Conservation (phyloP, 495 filamentous ascomycete species). For the Penicillium samsonianum region DNA sequence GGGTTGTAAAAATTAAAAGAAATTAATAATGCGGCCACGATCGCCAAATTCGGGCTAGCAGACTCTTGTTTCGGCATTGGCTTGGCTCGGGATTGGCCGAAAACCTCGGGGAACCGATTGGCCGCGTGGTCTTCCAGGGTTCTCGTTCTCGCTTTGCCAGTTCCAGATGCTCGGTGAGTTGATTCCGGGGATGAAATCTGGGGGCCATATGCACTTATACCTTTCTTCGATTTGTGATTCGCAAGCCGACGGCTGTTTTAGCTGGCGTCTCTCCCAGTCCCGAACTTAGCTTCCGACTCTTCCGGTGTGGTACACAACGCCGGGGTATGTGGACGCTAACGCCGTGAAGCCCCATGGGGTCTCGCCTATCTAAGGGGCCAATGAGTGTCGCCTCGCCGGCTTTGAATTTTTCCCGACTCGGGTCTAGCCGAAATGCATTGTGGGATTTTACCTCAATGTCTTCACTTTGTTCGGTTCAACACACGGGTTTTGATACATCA, state of each 20-base stretch:
- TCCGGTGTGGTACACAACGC: no score
- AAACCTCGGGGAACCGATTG: slow-evolving; percentile 17
- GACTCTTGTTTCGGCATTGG: slow-evolving; percentile 17
- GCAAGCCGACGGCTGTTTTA: neutral
- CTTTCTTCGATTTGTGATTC: neutral
- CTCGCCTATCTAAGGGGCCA: no score
- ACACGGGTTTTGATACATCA: no score
- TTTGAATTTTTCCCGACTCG: no score
- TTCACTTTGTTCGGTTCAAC: no score
- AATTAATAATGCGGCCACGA: neutral
- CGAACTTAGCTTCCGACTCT: no score
- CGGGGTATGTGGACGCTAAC: no score
- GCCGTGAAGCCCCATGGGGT: no score
- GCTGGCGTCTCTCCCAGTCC: no score
- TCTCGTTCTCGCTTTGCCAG: slow-evolving; percentile 15
- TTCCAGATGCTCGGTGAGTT: slow-evolving; percentile 25
- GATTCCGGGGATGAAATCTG: slow-evolving; percentile 22
- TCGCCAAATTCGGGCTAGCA: neutral
- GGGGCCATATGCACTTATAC: slow-evolving; percentile 7
- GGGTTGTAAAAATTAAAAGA: neutral
- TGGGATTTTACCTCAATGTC: no score
- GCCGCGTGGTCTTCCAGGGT: slow-evolving; percentile 15
- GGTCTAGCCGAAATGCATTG: no score
- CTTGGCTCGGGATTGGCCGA: slow-evolving; percentile 1
- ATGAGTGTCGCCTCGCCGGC: no score